Base-by-base conservation (phyloP, 495 filamentous ascomycete genomes). In the Penicillium cinerascens region DNA sequence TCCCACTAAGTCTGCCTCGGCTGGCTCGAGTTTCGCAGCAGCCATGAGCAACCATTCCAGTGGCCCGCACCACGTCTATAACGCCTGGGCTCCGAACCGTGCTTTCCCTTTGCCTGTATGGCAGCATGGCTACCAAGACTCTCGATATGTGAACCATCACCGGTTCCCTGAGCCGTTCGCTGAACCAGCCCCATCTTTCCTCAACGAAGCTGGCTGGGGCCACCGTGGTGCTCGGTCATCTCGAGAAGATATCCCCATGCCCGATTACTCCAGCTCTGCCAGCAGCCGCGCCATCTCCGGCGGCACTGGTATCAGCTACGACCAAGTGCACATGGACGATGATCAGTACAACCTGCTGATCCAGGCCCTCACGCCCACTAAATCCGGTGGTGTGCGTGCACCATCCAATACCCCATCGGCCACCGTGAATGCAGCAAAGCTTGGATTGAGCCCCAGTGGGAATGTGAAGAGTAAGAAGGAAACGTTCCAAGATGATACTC, bases 221-320 rank as follows among this genome's bases (percentile, higher is more conserved):
- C 69, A 73, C 33, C 63, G 60, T 53, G 72, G 72, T 45, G 61
- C 74, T 18, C 63, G 66, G 18, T 74, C 77, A 22, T 72, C 72
- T 18, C 67, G 69, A 36, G 70, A 75, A 46, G 79, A 82, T 48
- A 52, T 78, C 22, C 71, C 79, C 6, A 83, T 82, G 80, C 78
- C 75, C 25, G 80, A 83, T 48, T 78, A 74, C 56, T 71, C 72
- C 15, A 69, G 59, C 40, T 73, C 74, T 9, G 58, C 62, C 16
- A 75, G 66, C 49, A 78, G 73, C 54, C 70, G 73, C 36, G 66
- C 66, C 16, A 67, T 75, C 29, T 76, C 74, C 40, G 69, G 64
- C 58, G 70, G 74, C 62, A 69, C 69, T 17, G 77, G 72, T 7
- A 52, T 72, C 47, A 78, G 73, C 50, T 78, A 71, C 47, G 64